Percentiles rank a stretch among this genome's conserved stretches.
Conservation (phyloP, 352 stramenopile species). For the Phytophthora megakarya region DNA sequence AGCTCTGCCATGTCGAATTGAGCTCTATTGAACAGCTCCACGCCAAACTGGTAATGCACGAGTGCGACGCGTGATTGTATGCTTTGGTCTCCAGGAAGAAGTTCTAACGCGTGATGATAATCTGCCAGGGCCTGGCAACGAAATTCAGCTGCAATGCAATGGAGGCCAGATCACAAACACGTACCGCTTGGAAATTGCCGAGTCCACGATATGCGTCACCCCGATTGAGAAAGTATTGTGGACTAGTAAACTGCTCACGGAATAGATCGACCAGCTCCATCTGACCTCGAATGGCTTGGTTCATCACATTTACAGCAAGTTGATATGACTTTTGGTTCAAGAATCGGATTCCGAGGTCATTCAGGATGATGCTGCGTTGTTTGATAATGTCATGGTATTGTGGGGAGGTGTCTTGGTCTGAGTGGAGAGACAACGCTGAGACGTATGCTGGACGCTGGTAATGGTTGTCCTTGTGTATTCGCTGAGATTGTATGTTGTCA, state of each 20-base stretch:
- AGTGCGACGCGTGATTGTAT: conserved; percentile 68
- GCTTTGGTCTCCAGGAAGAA: conserved; percentile 52
- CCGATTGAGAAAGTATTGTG: conserved; percentile 68
- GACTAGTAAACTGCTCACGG: conserved; percentile 46
- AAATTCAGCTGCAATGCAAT: neutral
- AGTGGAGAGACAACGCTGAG: conserved; percentile 16
- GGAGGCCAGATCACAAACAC: conserved; percentile 1
- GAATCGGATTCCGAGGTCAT: conserved; percentile 69
- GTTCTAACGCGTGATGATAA: conserved; percentile 74
- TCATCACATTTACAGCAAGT: conserved; percentile 79
- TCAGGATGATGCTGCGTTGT: conserved; percentile 78
- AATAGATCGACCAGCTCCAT: conserved; percentile 53
- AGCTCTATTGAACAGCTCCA: conserved; percentile 77
- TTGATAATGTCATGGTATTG: conserved; percentile 69
- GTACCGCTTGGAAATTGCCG: conserved; percentile 71
- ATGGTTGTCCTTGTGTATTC: conserved; percentile 15
- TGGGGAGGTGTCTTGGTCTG: conserved; percentile 43
- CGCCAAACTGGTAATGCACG: conserved; percentile 84
- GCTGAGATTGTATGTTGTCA: conserved; percentile 16
- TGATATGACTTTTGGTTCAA: conserved; percentile 64
- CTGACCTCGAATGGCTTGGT: conserved; percentile 73
- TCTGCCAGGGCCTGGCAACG: conserved; percentile 65
- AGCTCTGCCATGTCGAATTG: conserved; percentile 78
- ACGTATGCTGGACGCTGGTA: conserved; percentile 9
- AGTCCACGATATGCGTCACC: conserved; percentile 79